A percentile compares a stretch with the other conserved stretches of the same genome.
These are phyloP conservation scores for Pythium phragmiticola DNA, from an alignment of 352 stramenopile genomes.

Conservation along the genomic window DNA sequence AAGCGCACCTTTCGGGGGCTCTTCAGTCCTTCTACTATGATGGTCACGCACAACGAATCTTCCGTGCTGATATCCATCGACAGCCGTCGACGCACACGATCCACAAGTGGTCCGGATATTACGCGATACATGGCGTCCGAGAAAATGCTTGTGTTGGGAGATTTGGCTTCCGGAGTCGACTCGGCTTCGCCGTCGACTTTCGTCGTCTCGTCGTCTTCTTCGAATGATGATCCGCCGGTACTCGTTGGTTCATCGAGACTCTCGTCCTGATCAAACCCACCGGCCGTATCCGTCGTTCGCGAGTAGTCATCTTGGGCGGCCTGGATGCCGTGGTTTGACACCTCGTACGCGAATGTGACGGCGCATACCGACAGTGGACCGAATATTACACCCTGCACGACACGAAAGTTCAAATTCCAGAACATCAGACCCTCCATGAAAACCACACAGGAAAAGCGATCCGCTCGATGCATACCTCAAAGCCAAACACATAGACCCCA, in stretches of 20 bases:
- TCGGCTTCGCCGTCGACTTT: conserved; percentile 26
- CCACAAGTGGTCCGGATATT: conserved; percentile 71
- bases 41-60: conserved; percentile 66
- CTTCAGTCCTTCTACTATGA: conserved; percentile 71
- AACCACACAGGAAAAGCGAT: background rate
- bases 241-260: conserved; percentile 25
- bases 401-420: background rate
- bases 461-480: conserved; percentile 49
- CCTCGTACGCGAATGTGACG: conserved; percentile 83
- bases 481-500: conserved; percentile 84
- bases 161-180: conserved; percentile 7
- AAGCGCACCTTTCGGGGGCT: conserved; percentile 58
- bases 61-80: conserved; percentile 81
- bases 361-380: conserved; percentile 79
- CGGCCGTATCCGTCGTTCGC: conserved; percentile 38
- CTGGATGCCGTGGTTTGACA: conserved; percentile 86
- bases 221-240: conserved; percentile 48
- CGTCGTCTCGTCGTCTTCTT: conserved; percentile 48
- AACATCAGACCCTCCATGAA: background rate
- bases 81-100: conserved; percentile 69
- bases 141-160: conserved; percentile 67
- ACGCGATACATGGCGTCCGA: conserved; percentile 83
- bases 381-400: conserved; percentile 75
- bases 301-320: conserved; percentile 70
- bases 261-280: conserved; percentile 25